Base-by-base conservation (phyloP, 2,329 filamentous ascomycete genomes). In the Microcyclosporella mali region DNA sequence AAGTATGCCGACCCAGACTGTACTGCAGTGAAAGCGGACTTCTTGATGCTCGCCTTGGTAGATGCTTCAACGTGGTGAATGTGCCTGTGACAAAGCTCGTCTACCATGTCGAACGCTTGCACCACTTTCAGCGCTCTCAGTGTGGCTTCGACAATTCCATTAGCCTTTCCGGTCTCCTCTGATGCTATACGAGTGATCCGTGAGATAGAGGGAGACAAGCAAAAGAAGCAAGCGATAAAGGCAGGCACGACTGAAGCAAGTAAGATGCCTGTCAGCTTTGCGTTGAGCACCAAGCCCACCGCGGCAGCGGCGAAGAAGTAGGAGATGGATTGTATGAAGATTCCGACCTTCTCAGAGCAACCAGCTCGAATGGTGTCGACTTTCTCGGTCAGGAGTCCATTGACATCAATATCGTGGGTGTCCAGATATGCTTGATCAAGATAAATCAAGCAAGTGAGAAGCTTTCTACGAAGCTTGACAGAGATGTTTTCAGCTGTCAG, bases 341-440 rank as follows among this genome's bases (percentile, higher is more conserved):
- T 62, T 28, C 69, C 69, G 12, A 69, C 66, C 41, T 72, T 72
- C 43, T 72, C 69, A 1, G 69, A 70, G 15, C 66, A 69, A 3
- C 69, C 69, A 7, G 68, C 61, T 43, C 71, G 67, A 16, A 43
- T 39, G 15, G 27, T 43, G 19, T 37, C 35, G 30, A 43, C 38
- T 48, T 70, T 70, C 33, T 69, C 68, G 6, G 67, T 70, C 4
- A 71, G 57, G 18, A 69, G 61, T 11, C 60, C 63, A 12, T 70
- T 68, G 53, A 75, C 68, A 55, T 76, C 72, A 15, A 72, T 67
- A 29, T 70, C 66, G 46, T 70, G 62, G 10, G 68, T 67, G 45
- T 77, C 73, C 47, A 74, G 72, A 52, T 72, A 77, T 9, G 70
- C 63, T 52, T 73, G 70, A 39, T 76, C 72, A 55, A 75, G 67